These are phyloP conservation scores for Aquilaria agallochum DNA, from an alignment of 441 rosid species.

Conservation along the genomic window DNA sequence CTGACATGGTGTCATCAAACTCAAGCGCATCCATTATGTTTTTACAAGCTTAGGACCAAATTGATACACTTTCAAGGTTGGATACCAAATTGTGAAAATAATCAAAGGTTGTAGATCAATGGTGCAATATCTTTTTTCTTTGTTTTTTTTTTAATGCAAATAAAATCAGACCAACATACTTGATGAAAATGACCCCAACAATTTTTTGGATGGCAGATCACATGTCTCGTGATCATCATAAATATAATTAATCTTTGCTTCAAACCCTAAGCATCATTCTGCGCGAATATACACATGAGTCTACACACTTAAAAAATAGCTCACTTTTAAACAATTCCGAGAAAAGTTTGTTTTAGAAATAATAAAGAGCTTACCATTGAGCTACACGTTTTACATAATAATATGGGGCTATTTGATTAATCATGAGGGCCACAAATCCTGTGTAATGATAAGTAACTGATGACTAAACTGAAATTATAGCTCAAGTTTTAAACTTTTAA, in stretches of 20 bases:
- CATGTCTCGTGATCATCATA: neutral
- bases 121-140: no score
- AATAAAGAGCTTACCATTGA: neutral
- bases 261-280: neutral
- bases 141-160: no score
- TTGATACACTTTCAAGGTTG: neutral
- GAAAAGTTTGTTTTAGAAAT: neutral
- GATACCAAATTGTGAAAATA: neutral
- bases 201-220: neutral
- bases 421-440: no score
- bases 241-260: neutral
- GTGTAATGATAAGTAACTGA: no score
- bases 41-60: no score
- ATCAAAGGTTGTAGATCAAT: neutral
- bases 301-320: neutral
- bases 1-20: no score
- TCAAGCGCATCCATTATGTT: no score
- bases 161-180: conserved; percentile 1
- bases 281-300: no score
- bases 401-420: neutral
- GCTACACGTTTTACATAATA: conserved; percentile 1
- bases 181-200: neutral
- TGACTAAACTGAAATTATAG: no score
- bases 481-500: no score
- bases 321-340: neutral